Evolutionary conservation across 202 grass and related monocot species (phyloP).

Genomic region (Bolboschoenoplectus hybrid): DNA sequence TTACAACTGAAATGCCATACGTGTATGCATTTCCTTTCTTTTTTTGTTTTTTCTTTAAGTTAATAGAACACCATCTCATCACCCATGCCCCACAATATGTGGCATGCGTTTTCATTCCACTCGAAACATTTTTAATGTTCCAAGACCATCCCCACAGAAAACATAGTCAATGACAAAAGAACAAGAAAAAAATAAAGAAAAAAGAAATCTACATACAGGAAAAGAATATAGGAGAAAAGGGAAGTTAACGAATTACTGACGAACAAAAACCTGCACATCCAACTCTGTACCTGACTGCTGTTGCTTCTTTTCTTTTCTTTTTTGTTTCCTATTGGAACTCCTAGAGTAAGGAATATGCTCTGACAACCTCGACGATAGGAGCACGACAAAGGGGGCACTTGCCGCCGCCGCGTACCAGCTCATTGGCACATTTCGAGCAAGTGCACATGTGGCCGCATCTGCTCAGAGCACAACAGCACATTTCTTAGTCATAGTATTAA

Average conservation of each 20-base stretch:
- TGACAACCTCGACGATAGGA: constrained; percentile 84
- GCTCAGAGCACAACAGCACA: constrained; percentile 25
- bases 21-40: constrained; percentile 36
- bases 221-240: constrained; percentile 31
- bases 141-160: constrained; percentile 47
- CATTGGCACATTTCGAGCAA: constrained; percentile 95
- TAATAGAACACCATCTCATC: constrained; percentile 61
- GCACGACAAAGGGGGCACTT: constrained; percentile 97
- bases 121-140: constrained; percentile 35
- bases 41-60: constrained; percentile 43
- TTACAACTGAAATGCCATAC: constrained; percentile 58
- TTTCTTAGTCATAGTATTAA: constrained; percentile 6
- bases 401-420: constrained; percentile 74
- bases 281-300: constrained; percentile 50
- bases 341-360: constrained; percentile 84
- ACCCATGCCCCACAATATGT: constrained; percentile 39
- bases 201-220: constrained; percentile 30
- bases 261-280: constrained; percentile 41
- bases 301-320: constrained; percentile 46
- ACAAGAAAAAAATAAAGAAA: constrained; percentile 39
- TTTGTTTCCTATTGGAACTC: constrained; percentile 29
- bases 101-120: constrained; percentile 22
- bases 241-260: constrained; percentile 5
- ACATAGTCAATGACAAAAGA: constrained; percentile 49
- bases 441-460: constrained; percentile 99